Evolutionary conservation across 2,329 filamentous ascomycete species (phyloP), one percentile per base, ranked within the genome.

Genomic region (Calonectria montana): DNA sequence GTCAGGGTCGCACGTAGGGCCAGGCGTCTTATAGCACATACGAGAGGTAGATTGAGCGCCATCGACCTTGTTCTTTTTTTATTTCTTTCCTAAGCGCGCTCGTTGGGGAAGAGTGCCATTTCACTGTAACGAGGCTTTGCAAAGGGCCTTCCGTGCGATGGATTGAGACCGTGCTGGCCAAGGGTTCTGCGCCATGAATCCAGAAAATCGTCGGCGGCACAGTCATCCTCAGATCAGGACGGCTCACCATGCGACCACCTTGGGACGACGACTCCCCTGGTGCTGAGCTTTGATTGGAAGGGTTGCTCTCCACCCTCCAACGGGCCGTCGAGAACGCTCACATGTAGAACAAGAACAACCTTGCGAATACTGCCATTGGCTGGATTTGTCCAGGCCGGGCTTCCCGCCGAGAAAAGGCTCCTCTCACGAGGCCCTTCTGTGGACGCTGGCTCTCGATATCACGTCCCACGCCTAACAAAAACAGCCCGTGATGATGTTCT

Each of bases 201-300:
- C 13, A 74, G 43, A 74, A 59, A 71, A 65, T 70, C 70, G 75
- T 77, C 67, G 64, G 67, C 73, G 73, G 73, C 71, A 71, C 57
- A 70, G 71, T 63, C 72, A 71, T 74, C 62, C 75, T 79, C 77
- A 79, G 77, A 73, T 78, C 68, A 75, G 75, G 77, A 78, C 69
- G 65, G 69, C 73, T 75, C 74, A 78, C 70, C 65, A 78, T 79
- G 75, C 71, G 74, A 72, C 74, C 75, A 71, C 69, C 67, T 69
- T 68, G 59, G 63, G 64, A 50, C 74, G 66, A 61, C 67, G 64
- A 63, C 53, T 74, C 37, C 55, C 57, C 61, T 67, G 43, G 61
- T 67, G 61, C 29, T 39, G 61, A 31, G 61, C 39, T 63, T 63
- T 78, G 76, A 75, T 78, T 78, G 75, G 67, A 70, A 65, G 65